phyloP scores from a whole-genome alignment of 306 rosid species.

The Betula pendula region DNA sequence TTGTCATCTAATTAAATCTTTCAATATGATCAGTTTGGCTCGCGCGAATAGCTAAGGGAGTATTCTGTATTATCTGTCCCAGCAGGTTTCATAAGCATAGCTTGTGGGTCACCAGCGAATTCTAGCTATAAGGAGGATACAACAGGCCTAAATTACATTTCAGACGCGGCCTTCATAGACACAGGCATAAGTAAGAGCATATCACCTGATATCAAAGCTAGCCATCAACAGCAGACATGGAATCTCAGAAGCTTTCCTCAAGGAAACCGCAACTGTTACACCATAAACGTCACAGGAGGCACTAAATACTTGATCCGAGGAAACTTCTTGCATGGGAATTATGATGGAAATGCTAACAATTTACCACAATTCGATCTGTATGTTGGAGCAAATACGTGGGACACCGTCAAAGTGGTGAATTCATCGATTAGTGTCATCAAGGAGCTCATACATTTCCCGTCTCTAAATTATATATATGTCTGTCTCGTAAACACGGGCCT shows the following conservation, averaged over 20 bases:
- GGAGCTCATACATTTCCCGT: constrained; percentile 46
- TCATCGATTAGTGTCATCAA: background rate
- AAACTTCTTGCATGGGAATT: constrained; percentile 46
- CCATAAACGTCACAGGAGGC: constrained; percentile 28
- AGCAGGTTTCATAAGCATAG: constrained; percentile 60
- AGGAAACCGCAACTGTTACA: constrained; percentile 60
- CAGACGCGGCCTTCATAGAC: constrained; percentile 45
- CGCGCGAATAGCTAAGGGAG: background rate
- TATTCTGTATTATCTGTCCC: background rate
- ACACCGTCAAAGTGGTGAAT: constrained; percentile 19
- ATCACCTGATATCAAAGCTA: background rate
- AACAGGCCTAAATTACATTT: constrained; percentile 41
- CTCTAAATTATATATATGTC: constrained; percentile 19
- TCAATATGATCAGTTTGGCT: too few relatives aligned
- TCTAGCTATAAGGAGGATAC: constrained; percentile 29
- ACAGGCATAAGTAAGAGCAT: constrained; percentile 34
- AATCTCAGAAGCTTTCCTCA: constrained; percentile 55
- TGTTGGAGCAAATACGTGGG: constrained; percentile 48
- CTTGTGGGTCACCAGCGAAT: constrained; percentile 44
- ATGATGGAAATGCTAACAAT: constrained; percentile 34
- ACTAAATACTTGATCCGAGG: constrained; percentile 44
- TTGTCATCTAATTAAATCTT: background rate
- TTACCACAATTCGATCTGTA: constrained; percentile 46
- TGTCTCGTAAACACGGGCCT: constrained; percentile 52
- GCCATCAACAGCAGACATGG: constrained; percentile 23